Conservation (phyloP, 2,329 filamentous ascomycete genomes). For the Zopfia rhizophila region DNA sequence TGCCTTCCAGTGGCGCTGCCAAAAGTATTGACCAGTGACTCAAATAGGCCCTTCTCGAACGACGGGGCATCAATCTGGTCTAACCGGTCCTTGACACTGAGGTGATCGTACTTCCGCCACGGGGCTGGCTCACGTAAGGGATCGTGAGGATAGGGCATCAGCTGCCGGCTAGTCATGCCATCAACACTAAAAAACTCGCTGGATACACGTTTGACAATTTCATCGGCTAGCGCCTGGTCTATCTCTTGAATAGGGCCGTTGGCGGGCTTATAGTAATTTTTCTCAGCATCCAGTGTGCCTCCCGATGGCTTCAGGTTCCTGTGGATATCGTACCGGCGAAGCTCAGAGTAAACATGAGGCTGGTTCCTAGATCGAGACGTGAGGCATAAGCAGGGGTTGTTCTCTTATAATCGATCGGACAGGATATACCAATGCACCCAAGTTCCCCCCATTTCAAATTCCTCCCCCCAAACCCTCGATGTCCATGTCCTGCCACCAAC, state of each 20-base stretch:
- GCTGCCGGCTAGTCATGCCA: conserved; percentile 34
- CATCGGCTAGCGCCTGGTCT: too few species aligned
- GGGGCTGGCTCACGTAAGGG: conserved; percentile 34
- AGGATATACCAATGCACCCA: conserved; percentile 58
- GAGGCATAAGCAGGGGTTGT: not conserved
- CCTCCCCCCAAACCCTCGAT: conserved; percentile 56
- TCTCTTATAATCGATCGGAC: not conserved
- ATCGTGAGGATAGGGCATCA: conserved; percentile 53
- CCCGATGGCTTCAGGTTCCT: conserved; percentile 18
- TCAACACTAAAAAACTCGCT: conserved; percentile 45
- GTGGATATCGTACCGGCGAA: conserved; percentile 40
- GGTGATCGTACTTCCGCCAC: conserved; percentile 42
- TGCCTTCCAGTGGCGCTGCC: conserved; percentile 20
- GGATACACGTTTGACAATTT: too few species aligned
- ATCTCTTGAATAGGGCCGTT: too few species aligned
- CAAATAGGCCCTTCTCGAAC: too few species aligned
- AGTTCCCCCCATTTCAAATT: conserved; percentile 62
- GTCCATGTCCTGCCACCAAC: conserved; percentile 62
- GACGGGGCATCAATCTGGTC: conserved; percentile 34
- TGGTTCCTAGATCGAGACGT: conserved; percentile 14
- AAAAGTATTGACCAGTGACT: too few species aligned
- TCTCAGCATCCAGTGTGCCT: conserved; percentile 4
- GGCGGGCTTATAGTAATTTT: too few species aligned
- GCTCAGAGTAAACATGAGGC: conserved; percentile 39
- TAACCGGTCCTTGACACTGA: conserved; percentile 42